These are phyloP conservation scores for Copromyces sp. DNA, from an alignment of 495 filamentous ascomycete species.

Conservation along the genomic window DNA sequence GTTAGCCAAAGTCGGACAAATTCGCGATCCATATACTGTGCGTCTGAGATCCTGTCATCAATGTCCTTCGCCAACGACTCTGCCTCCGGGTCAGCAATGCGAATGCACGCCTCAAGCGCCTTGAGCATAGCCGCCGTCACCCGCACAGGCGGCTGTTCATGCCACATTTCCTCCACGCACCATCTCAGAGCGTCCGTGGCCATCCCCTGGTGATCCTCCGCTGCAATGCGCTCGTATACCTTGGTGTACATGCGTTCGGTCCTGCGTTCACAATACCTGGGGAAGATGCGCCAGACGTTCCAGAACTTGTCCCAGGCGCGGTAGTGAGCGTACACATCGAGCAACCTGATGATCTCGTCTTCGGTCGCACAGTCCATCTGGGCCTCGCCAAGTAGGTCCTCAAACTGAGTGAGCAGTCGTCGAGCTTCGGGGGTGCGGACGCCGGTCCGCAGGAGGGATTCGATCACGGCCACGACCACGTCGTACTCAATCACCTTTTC, in stretches of 20 bases:
- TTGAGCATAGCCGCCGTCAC: constrained; percentile 27
- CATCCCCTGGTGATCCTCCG: constrained; percentile 33
- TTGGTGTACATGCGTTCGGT: constrained; percentile 46
- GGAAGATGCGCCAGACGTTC: constrained; percentile 49
- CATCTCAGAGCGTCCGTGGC: constrained; percentile 41
- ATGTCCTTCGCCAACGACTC: constrained; percentile 7
- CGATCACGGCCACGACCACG: constrained; percentile 29
- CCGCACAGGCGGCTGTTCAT: constrained; percentile 46
- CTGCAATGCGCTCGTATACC: constrained; percentile 43
- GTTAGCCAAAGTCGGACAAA: not conserved
- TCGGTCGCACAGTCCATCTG: constrained; percentile 38
- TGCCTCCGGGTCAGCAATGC: constrained; percentile 40
- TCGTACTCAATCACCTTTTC: constrained; percentile 27
- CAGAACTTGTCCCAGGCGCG: constrained; percentile 48
- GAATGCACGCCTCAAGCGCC: constrained; percentile 40
- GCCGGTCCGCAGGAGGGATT: constrained; percentile 11
- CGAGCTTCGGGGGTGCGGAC: constrained; percentile 3
- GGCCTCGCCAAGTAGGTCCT: constrained; percentile 13
- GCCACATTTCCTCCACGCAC: constrained; percentile 46
- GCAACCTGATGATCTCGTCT: constrained; percentile 37
- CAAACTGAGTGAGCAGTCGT: constrained; percentile 13
- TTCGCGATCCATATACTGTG: not conserved
- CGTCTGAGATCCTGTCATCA: not conserved
- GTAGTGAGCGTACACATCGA: constrained; percentile 29
- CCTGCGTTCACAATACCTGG: constrained; percentile 39